Evolutionary conservation across 495 filamentous ascomycete species (phyloP).

Genomic region (Hamigera avellanea): DNA sequence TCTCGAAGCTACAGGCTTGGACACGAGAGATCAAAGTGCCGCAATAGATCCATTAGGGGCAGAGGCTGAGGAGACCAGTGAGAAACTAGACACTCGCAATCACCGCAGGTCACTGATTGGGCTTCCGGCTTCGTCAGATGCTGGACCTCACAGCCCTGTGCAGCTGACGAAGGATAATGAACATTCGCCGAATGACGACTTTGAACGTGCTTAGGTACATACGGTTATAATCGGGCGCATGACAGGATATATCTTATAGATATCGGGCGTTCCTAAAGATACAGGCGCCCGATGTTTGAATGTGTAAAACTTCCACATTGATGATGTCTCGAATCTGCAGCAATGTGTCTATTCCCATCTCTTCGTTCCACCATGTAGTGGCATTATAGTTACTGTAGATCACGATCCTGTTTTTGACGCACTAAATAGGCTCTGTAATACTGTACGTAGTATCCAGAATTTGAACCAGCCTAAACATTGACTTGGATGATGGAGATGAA

Average conservation of each 20-base stretch:
- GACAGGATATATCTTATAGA: slow-evolving; percentile 11
- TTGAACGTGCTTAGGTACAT: slow-evolving; percentile 34
- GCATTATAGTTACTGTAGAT: too few relatives aligned
- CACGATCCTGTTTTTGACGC: too few relatives aligned
- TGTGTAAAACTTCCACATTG: slow-evolving; percentile 1
- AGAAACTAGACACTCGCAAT: slow-evolving; percentile 32
- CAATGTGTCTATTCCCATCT: too few relatives aligned
- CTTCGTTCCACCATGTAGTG: too few relatives aligned
- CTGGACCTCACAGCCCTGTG: slow-evolving; percentile 18
- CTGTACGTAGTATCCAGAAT: too few relatives aligned
- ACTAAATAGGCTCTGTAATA: too few relatives aligned
- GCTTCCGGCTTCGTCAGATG: slow-evolving; percentile 24
- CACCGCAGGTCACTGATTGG: slow-evolving; percentile 30
- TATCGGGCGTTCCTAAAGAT: neutral
- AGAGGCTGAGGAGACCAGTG: slow-evolving; percentile 57
- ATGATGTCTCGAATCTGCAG: too few relatives aligned
- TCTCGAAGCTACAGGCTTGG: slow-evolving; percentile 25
- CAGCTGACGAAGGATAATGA: slow-evolving; percentile 18
- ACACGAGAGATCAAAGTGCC: slow-evolving; percentile 20
- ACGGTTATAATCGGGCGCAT: slow-evolving; percentile 1
- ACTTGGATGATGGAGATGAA: too few relatives aligned
- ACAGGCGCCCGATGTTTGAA: too few relatives aligned
- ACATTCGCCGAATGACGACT: slow-evolving; percentile 33
- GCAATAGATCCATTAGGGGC: slow-evolving; percentile 17
- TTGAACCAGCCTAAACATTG: too few relatives aligned